A percentile compares a stretch with the other conserved stretches of the same genome.
Evolutionary conservation across 2,329 filamentous ascomycete species (phyloP).

Genomic region (Ophiostoma perfectum): DNA sequence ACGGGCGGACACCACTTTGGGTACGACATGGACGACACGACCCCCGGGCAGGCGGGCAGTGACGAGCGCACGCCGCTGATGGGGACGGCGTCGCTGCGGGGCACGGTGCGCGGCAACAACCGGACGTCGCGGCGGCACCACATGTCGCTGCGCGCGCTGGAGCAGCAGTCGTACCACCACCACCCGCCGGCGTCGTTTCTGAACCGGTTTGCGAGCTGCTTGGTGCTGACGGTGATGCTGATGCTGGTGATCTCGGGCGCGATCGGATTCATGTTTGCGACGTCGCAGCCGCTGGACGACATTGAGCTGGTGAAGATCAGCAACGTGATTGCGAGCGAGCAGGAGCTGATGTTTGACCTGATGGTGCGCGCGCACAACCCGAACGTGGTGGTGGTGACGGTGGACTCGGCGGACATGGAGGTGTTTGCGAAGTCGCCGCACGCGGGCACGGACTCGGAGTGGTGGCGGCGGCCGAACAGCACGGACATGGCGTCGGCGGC

Average conservation of each 20-base stretch:
- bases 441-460: conserved; percentile 63
- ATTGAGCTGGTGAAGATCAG: conserved; percentile 75
- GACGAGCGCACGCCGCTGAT: conserved; percentile 85
- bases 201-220: conserved; percentile 75
- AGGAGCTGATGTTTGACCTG: conserved; percentile 91
- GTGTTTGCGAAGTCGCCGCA: conserved; percentile 93
- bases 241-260: conserved; percentile 77
- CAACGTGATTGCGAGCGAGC: conserved; percentile 87
- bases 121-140: conserved; percentile 45
- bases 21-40: conserved; percentile 75
- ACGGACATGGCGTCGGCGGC: conserved; percentile 29
- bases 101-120: conserved; percentile 50
- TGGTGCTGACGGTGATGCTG: conserved; percentile 76
- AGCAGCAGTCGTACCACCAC: conserved; percentile 63
- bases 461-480: conserved; percentile 45
- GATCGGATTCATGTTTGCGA: conserved; percentile 83
- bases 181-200: conserved; percentile 54
- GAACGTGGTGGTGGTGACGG: conserved; percentile 81
- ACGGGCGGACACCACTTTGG: conserved; percentile 39
- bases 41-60: conserved; percentile 59
- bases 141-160: conserved; percentile 61
- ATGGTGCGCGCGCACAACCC: conserved; percentile 85
- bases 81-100: conserved; percentile 25
- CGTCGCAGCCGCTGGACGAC: conserved; percentile 77
- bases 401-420: conserved; percentile 82